Evolutionary conservation across 1,284 basidiomycete species (phyloP).

Genomic region (Ustilago trichophora): DNA sequence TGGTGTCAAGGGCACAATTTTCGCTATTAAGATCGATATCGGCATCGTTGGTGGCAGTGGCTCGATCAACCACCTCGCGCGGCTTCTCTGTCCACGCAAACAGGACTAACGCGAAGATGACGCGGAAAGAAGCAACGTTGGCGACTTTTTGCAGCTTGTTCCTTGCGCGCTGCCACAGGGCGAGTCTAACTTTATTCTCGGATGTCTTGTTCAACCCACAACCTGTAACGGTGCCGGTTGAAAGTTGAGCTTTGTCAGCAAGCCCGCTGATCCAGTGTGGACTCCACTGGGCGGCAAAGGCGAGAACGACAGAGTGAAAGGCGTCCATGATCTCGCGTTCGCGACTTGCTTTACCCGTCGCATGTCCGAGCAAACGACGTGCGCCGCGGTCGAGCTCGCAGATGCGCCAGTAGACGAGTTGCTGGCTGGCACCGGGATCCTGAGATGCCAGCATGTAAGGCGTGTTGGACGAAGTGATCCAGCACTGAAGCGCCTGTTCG

Average conservation of each 20-base stretch:
- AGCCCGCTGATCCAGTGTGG: constrained; percentile 15
- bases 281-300: constrained; percentile 28
- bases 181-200: constrained; percentile 20
- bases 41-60: neutral
- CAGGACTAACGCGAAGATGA: constrained; percentile 33
- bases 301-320: constrained; percentile 29
- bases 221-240: neutral
- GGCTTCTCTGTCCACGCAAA: constrained; percentile 42
- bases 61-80: constrained; percentile 15
- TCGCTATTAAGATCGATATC: constrained; percentile 23
- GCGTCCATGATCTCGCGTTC: constrained; percentile 33
- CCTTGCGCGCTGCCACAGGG: constrained; percentile 23
- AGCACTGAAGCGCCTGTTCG: constrained; percentile 27
- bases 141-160: constrained; percentile 27
- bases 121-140: constrained; percentile 31
- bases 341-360: neutral
- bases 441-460: constrained; percentile 26
- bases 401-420: constrained; percentile 33
- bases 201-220: constrained; percentile 1
- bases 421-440: constrained; percentile 7
- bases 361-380: constrained; percentile 7
- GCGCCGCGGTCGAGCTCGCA: constrained; percentile 36
- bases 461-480: constrained; percentile 30
- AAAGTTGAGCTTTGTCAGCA: neutral
- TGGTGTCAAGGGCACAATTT: constrained; percentile 28